Evolutionary conservation across 2,329 filamentous ascomycete species (phyloP).

Genomic region (Stachybotrys echinatus): DNA sequence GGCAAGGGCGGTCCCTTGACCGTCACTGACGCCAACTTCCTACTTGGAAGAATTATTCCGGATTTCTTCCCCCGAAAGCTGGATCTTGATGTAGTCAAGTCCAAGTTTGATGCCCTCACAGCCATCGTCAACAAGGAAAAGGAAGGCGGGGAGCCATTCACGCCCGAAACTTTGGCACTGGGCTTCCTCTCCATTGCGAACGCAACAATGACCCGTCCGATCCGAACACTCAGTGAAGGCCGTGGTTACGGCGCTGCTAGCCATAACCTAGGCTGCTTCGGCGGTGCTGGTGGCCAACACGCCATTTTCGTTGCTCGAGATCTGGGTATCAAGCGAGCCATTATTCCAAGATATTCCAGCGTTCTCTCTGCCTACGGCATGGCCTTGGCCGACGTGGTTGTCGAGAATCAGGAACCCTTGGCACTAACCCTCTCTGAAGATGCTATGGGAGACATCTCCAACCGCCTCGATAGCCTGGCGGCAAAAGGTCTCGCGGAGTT

Average conservation of each 20-base stretch:
- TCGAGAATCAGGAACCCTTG: conserved; percentile 32
- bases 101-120: conserved; percentile 36
- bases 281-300: conserved; percentile 36
- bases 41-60: conserved; percentile 54
- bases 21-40: conserved; percentile 68
- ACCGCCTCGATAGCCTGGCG: conserved; percentile 15
- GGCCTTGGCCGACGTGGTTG: conserved; percentile 38
- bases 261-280: conserved; percentile 21
- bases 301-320: conserved; percentile 35
- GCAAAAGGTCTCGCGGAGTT: conserved; percentile 15
- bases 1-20: conserved; percentile 65
- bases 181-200: conserved; percentile 73
- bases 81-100: conserved; percentile 30
- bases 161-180: conserved; percentile 41
- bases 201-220: conserved; percentile 69
- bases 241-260: conserved; percentile 17
- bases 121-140: conserved; percentile 16
- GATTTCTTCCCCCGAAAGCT: conserved; percentile 55
- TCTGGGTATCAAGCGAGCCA: conserved; percentile 35
- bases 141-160: conserved; percentile 11
- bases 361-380: conserved; percentile 42
- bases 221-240: conserved; percentile 31
- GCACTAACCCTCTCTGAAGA: conserved; percentile 19
- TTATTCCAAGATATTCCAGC: conserved; percentile 39
- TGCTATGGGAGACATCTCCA: conserved; percentile 10